A percentile compares a stretch with the other conserved stretches of the same genome.
These are phyloP conservation scores for Acacia melanoxylon DNA, from an alignment of 306 rosid species.

Conservation along the genomic window DNA sequence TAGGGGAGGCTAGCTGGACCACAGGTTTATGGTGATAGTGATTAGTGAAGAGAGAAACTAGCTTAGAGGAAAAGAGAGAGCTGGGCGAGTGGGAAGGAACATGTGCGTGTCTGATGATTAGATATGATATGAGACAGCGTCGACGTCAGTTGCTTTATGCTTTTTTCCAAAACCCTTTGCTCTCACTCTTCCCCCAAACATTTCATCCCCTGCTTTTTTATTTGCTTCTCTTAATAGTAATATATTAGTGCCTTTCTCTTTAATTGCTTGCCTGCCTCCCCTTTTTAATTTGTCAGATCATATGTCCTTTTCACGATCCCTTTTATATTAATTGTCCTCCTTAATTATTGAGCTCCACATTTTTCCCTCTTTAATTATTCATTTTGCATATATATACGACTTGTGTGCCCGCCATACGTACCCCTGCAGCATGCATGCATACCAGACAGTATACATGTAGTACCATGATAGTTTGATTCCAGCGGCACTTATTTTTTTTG, in stretches of 20 bases:
- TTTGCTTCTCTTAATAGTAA: conserved; percentile 17
- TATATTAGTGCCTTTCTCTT: conserved; percentile 34
- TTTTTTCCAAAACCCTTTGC: conserved; percentile 40
- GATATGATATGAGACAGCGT: conserved; percentile 40
- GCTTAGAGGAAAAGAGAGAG: background rate
- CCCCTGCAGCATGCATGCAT: conserved; percentile 2
- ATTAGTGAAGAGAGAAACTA: conserved; percentile 3
- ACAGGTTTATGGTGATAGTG: conserved; percentile 51
- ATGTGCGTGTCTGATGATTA: conserved; percentile 79
- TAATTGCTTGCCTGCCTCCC: background rate
- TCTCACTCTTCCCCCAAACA: conserved; percentile 51
- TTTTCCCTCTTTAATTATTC: background rate
- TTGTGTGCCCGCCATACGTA: conserved; percentile 4
- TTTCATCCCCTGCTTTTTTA: conserved; percentile 31
- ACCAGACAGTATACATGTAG: conserved; percentile 8
- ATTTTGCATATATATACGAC: background rate
- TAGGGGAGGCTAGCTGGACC: conserved; percentile 68
- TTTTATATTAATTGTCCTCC: conserved; percentile 2
- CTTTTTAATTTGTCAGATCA: conserved; percentile 49
- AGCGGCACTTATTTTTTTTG: background rate
- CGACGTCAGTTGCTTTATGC: conserved; percentile 74
- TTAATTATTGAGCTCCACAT: background rate
- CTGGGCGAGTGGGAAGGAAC: conserved; percentile 22
- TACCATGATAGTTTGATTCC: conserved; percentile 40
- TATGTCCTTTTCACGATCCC: conserved; percentile 40